A percentile compares a stretch with the other conserved stretches of the same genome.
Evolutionary conservation across 2,329 filamentous ascomycete species (phyloP).

Genomic region (Daldinia sp.): DNA sequence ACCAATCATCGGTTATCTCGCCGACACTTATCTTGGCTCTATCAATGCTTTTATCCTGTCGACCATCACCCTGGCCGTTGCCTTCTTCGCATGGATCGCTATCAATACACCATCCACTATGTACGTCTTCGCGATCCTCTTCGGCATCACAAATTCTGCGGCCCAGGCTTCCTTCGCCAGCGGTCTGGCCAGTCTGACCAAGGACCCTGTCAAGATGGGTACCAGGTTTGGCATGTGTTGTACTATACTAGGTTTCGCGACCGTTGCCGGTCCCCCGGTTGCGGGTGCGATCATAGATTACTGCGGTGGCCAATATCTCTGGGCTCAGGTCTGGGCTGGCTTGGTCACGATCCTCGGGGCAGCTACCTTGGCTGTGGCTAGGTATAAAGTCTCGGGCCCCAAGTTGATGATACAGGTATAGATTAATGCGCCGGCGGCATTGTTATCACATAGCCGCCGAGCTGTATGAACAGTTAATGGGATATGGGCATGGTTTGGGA

Average conservation of each 20-base stretch:
- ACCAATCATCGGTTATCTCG: constrained; percentile 60
- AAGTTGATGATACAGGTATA: constrained; percentile 31
- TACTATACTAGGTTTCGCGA: constrained; percentile 52
- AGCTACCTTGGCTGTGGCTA: constrained; percentile 21
- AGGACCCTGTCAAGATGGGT: constrained; percentile 55
- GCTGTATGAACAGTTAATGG: constrained; percentile 13
- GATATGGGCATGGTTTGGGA: neutral
- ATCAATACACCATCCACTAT: constrained; percentile 53
- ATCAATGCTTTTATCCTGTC: constrained; percentile 64
- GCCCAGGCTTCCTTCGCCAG: constrained; percentile 54
- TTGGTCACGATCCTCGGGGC: constrained; percentile 43
- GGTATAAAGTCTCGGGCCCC: constrained; percentile 31
- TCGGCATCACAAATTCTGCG: constrained; percentile 55
- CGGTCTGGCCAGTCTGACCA: constrained; percentile 53
- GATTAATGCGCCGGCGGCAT: neutral
- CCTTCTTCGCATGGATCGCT: constrained; percentile 65
- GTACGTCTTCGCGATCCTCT: constrained; percentile 55
- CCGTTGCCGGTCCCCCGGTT: constrained; percentile 55
- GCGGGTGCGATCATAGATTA: constrained; percentile 56
- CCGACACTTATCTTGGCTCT: constrained; percentile 60
- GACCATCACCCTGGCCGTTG: constrained; percentile 53
- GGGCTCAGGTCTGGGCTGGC: constrained; percentile 59
- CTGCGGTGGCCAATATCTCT: constrained; percentile 51
- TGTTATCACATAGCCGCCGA: neutral
- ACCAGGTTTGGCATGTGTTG: constrained; percentile 57